These are phyloP conservation scores for Botrytis medusae DNA, from an alignment of 2,329 filamentous ascomycete species.

Conservation along the genomic window DNA sequence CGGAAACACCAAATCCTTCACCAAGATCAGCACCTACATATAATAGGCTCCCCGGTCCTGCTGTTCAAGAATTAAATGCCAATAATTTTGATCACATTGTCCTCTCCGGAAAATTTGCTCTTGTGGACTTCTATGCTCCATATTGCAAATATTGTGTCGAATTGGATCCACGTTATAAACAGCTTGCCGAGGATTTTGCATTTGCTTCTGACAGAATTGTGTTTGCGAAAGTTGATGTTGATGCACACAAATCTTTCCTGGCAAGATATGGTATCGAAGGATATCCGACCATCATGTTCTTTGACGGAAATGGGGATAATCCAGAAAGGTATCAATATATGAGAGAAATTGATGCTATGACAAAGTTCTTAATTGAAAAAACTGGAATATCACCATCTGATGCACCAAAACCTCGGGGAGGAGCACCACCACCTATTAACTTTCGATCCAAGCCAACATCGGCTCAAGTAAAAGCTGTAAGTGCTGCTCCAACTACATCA, in stretches of 20 bases:
- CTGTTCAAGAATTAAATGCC: constrained; percentile 80
- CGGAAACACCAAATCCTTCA: constrained; percentile 29
- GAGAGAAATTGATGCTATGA: constrained; percentile 29
- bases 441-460: constrained; percentile 38
- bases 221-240: constrained; percentile 91
- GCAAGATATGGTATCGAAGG: constrained; percentile 59
- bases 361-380: constrained; percentile 33
- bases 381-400: constrained; percentile 32
- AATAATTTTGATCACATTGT: constrained; percentile 88
- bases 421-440: constrained; percentile 36
- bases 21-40: constrained; percentile 27
- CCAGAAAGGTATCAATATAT: constrained; percentile 30
- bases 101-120: constrained; percentile 85
- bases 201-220: constrained; percentile 69
- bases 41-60: constrained; percentile 23
- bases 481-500: constrained; percentile 28
- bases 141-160: constrained; percentile 97
- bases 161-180: constrained; percentile 86
- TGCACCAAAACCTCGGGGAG: constrained; percentile 28
- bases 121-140: constrained; percentile 97
- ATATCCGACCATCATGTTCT: constrained; percentile 97
- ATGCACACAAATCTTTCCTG: constrained; percentile 74
- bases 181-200: constrained; percentile 74
- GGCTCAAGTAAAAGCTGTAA: constrained; percentile 51
- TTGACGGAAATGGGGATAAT: constrained; percentile 45